Base-by-base conservation (phyloP, 257 asterid species). In the Ophiorrhiza pumila region DNA sequence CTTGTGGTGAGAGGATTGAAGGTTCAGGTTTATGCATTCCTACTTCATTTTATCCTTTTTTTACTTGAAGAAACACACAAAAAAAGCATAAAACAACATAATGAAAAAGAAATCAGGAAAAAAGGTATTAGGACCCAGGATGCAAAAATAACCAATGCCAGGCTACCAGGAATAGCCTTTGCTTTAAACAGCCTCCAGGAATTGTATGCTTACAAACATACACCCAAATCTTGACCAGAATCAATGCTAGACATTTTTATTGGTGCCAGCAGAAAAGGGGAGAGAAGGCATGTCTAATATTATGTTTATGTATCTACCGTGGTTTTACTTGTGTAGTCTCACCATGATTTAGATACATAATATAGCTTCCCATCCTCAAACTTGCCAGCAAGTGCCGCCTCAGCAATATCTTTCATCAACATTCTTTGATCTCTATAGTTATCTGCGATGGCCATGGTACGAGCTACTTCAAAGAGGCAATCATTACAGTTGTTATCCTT, bases 311-410 rank as follows among this genome's bases (percentile, higher is more conserved):
- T 10, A 9, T 45, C n/a, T 6, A 32, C 27, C 23, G 35, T 25
- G 61, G 9, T 56, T 9, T 64, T 64, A 32, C 47, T 41, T 1
- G 34, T 12, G 29, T 50, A 52, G 23, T 35, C 79, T 34, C 87
- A 94, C 99, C 99, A 94, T 45, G 96, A 72, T 86, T 83, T 94
- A 39, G 99, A 94, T 73, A 94, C 78, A 79, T 83, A 91, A 85
- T 80, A 94, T 77, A 80, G 61, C 58, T 79, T 83, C 62, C 91
- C 95, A 77, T 87, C 88, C 55, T 75, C 77, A 76, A 82, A 82
- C 74, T 86, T 80, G 78, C 96, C 93, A n/a, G 91, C 78, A 80
- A 94, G 91, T 75, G 97, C 96, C 64, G 90, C 90, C 86, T 91
- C 99, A 17, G 97, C 99, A 71, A 94, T 82, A 74, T 91, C 99